Percentiles rank a stretch among this genome's conserved stretches.
Evolutionary conservation across 108 stramenopile species (phyloP).

Genomic region (Conticribra weissflogii): DNA sequence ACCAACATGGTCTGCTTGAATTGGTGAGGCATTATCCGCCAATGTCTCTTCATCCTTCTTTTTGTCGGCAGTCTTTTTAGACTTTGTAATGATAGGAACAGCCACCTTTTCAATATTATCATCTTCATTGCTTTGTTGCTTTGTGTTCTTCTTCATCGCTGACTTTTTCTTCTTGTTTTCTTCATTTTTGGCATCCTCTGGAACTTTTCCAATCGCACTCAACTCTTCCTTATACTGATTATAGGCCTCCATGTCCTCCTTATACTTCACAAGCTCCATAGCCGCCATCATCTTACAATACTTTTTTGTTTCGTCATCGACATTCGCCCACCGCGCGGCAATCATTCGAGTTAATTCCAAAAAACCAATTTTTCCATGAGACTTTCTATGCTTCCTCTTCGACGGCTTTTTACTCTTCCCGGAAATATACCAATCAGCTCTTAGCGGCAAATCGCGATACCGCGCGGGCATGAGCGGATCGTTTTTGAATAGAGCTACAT

Average conservation of each 20-base stretch:
- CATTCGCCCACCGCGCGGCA: slow-evolving; percentile 59
- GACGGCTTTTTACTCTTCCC: slow-evolving; percentile 42
- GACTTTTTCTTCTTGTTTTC: slow-evolving; percentile 23
- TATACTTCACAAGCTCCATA: slow-evolving; percentile 48
- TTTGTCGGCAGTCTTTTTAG: not conserved
- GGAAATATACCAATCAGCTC: slow-evolving; percentile 48
- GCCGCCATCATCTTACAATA: slow-evolving; percentile 52
- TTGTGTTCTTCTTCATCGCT: slow-evolving; percentile 23
- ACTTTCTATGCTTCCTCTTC: slow-evolving; percentile 68
- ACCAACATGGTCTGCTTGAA: not conserved
- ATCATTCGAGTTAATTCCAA: slow-evolving; percentile 72
- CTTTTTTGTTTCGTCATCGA: slow-evolving; percentile 40
- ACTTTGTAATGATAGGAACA: too few species aligned
- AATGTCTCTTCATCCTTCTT: not conserved
- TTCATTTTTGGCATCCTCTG: slow-evolving; percentile 38
- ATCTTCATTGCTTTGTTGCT: not conserved
- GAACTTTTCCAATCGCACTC: slow-evolving; percentile 37
- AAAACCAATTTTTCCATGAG: slow-evolving; percentile 83
- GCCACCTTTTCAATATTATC: not conserved
- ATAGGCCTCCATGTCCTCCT: slow-evolving; percentile 47
- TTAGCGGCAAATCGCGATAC: slow-evolving; percentile 41
- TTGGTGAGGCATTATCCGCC: not conserved
- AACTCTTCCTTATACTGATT: slow-evolving; percentile 37
- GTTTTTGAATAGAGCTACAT: slow-evolving; percentile 30
- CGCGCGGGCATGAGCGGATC: slow-evolving; percentile 50